Conservation (phyloP, 148 eudicot genomes). For the Rhododendron williamsianum region DNA sequence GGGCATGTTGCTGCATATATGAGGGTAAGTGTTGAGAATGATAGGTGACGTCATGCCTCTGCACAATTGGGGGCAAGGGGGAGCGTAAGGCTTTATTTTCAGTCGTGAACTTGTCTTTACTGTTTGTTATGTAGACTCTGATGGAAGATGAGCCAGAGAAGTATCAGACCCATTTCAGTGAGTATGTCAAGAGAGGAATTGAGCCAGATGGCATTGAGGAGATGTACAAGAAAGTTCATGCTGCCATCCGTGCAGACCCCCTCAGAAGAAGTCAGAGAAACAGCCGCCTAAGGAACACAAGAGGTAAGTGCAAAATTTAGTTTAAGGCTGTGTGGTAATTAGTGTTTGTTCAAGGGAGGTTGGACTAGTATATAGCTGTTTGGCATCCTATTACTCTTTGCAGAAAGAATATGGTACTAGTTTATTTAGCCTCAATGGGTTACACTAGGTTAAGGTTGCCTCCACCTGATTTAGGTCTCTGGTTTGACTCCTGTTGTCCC, state of each 20-base stretch:
- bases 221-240: constrained; percentile 77
- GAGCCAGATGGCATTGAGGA: constrained; percentile 58
- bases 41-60: not conserved
- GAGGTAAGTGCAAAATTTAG: constrained; percentile 33
- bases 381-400: not conserved
- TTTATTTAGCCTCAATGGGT: not conserved
- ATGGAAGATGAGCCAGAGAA: constrained; percentile 88
- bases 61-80: not conserved
- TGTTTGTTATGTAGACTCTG: constrained; percentile 34
- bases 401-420: not conserved
- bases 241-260: constrained; percentile 77
- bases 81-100: not conserved
- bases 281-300: constrained; percentile 54
- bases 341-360: not conserved
- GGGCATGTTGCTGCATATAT: constrained; percentile 79
- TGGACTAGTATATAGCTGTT: not conserved
- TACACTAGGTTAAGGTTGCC: not conserved
- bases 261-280: constrained; percentile 52
- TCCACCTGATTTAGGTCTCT: not conserved
- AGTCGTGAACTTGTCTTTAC: not conserved
- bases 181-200: constrained; percentile 53
- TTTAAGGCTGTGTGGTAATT: not conserved
- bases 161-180: constrained; percentile 67
- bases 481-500: not conserved
- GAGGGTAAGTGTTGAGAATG: constrained; percentile 35